These are phyloP conservation scores for Suillus occidentalis DNA, from an alignment of 768 basidiomycete genomes.

Conservation along the genomic window DNA sequence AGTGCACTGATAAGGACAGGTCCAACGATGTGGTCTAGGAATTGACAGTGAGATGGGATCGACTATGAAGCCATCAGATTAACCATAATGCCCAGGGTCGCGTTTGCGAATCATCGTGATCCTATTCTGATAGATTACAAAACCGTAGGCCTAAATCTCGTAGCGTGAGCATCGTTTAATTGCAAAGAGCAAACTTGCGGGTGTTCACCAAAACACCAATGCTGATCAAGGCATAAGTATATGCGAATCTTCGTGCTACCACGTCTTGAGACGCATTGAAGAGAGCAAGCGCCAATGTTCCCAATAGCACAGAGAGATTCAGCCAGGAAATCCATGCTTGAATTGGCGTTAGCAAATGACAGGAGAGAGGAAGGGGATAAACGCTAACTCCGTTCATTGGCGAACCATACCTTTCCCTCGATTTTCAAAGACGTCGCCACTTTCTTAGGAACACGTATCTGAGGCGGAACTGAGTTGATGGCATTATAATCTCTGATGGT, in stretches of 20 bases:
- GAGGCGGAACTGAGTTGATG: conserved; percentile 61
- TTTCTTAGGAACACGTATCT: conserved; percentile 79
- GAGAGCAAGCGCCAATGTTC: conserved; percentile 81
- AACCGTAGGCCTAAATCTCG: conserved; percentile 72
- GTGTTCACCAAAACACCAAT: conserved; percentile 57
- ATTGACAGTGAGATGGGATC: conserved; percentile 4
- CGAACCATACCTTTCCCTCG: conserved; percentile 97
- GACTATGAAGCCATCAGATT: conserved; percentile 17
- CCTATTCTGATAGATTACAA: conserved; percentile 80
- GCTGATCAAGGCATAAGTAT: conserved; percentile 79
- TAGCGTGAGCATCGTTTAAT: neutral
- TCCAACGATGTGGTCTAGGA: conserved; percentile 74
- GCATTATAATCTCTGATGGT: conserved; percentile 74
- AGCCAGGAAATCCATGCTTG: conserved; percentile 93
- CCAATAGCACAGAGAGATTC: conserved; percentile 80
- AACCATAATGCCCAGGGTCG: conserved; percentile 89
- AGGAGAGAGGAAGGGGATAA: neutral
- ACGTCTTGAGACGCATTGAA: conserved; percentile 77
- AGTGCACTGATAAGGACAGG: conserved; percentile 80
- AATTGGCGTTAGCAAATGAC: conserved; percentile 9
- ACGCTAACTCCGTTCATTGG: conserved; percentile 84
- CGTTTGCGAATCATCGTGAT: conserved; percentile 88
- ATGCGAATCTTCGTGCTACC: conserved; percentile 75
- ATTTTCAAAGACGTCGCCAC: conserved; percentile 80
- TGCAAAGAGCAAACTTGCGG: neutral